A percentile compares a stretch with the other conserved stretches of the same genome.
phyloP scores from a whole-genome alignment of 306 rosid species.

The Gleditsia sinensis region DNA sequence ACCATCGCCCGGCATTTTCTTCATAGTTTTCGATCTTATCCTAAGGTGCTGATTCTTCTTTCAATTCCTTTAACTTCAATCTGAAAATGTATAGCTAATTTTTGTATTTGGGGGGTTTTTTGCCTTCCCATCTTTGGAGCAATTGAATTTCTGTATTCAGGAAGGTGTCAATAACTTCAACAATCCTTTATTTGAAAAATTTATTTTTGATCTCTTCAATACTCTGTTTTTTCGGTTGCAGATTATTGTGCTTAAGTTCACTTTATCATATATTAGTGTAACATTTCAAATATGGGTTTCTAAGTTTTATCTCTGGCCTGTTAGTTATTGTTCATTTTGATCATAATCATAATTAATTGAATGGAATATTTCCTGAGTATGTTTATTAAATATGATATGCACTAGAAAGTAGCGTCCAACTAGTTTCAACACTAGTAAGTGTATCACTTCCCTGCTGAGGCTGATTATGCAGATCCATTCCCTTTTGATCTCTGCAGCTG shows the following conservation, averaged over 20 bases:
- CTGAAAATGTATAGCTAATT: not conserved
- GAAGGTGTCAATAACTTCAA: not conserved
- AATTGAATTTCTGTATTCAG: not conserved
- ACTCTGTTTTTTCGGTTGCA: not conserved
- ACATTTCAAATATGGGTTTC: not conserved
- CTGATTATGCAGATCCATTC: not conserved
- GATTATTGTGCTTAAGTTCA: not conserved
- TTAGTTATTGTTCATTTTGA: not conserved
- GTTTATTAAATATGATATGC: not conserved
- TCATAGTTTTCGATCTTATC: slow-evolving; percentile 32
- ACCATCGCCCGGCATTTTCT: slow-evolving; percentile 28
- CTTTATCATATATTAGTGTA: not conserved
- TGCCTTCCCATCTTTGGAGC: not conserved
- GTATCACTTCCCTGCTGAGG: not conserved
- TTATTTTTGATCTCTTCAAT: not conserved
- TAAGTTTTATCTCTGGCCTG: not conserved
- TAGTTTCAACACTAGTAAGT: not conserved
- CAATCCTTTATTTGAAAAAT: too few species aligned
- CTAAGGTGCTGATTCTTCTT: slow-evolving; percentile 25
- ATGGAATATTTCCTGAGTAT: not conserved
- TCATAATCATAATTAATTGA: not conserved
- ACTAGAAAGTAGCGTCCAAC: not conserved
- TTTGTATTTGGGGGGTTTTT: not conserved
- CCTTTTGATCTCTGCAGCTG: not conserved
- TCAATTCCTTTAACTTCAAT: not conserved